Base-by-base conservation (phyloP, 768 basidiomycete species). In the Tylopilus rubrobrunneus region DNA sequence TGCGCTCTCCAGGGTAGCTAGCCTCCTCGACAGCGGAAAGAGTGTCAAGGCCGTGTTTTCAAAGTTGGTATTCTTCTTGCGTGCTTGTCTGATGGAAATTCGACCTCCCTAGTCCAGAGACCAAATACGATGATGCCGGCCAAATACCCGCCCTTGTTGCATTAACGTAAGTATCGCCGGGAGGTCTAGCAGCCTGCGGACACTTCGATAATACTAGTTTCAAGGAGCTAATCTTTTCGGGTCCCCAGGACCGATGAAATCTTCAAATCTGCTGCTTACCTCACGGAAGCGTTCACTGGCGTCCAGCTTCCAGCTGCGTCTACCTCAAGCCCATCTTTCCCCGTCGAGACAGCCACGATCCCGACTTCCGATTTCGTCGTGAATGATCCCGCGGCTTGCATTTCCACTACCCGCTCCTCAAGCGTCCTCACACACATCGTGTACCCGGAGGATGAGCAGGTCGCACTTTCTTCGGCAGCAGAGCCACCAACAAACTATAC, bases 61-160 rank as follows among this genome's bases (percentile, higher is more conserved):
- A 58, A 70, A 72, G 86, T 86, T 45, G 19, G 71, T 62, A 17
- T 27, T 46, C 31, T 27, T 27, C 19, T 48, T 17, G 6, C 11
- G 21, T 28, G 2, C 5, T 19, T 14, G 17, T 58, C 51, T 40
- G 17, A 52, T 34, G 15, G 4, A 2, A 2, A 33, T 29, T 46
- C 60, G 33, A 62, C 21, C 34, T 21, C 31, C 4, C 1, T 45
- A 88, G 84, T 46, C 80, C 82, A 1, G 79, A 80, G 56, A 68
- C 73, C 59, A 91, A 90, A 66, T 89, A 90, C 56, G 76, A 78
- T 29, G 78, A 79, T 33, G 82, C 81, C 0, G 79, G 84, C 57
- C 87, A 85, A 2, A 78, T 83, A 8, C 76, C 87, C 8, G 89
- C 88, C 0, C 84, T 89, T 59, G 77, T 88, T 11, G 87, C 84